These are phyloP conservation scores for Daldinia sp. DNA, from an alignment of 2,329 filamentous ascomycete genomes.

Conservation along the genomic window DNA sequence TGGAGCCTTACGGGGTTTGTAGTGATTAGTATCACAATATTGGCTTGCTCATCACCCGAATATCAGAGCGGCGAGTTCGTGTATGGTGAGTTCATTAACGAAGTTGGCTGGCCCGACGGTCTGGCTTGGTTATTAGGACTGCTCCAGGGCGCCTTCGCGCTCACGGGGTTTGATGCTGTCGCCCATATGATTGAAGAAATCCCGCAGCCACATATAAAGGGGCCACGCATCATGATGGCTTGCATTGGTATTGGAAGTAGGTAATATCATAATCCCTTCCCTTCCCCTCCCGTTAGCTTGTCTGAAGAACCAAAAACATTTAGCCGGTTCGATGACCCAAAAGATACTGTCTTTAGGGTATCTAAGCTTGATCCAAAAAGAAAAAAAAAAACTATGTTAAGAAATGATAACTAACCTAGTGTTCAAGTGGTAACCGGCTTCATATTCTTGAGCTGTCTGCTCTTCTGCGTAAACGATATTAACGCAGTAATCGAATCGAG, in stretches of 20 bases:
- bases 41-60: constrained; percentile 71
- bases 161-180: constrained; percentile 62
- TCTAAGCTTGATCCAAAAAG: too few relatives aligned
- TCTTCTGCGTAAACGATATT: constrained; percentile 70
- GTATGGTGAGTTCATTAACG: constrained; percentile 72
- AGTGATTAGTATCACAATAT: constrained; percentile 73
- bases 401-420: background rate
- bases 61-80: constrained; percentile 72
- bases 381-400: background rate
- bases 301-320: background rate
- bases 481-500: constrained; percentile 62
- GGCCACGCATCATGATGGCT: constrained; percentile 52
- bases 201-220: constrained; percentile 52
- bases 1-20: constrained; percentile 76
- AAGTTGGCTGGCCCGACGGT: constrained; percentile 74
- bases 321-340: background rate
- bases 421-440: constrained; percentile 62
- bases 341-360: too few relatives aligned
- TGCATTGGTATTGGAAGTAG: constrained; percentile 66
- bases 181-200: constrained; percentile 68
- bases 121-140: constrained; percentile 65
- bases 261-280: background rate
- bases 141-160: constrained; percentile 59
- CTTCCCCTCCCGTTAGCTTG: background rate
- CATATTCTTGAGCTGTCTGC: constrained; percentile 67